Evolutionary conservation across 2,329 filamentous ascomycete genomes (phyloP), one percentile per base, ranked within the genome.

Genomic region (Clarireedia paspali): DNA sequence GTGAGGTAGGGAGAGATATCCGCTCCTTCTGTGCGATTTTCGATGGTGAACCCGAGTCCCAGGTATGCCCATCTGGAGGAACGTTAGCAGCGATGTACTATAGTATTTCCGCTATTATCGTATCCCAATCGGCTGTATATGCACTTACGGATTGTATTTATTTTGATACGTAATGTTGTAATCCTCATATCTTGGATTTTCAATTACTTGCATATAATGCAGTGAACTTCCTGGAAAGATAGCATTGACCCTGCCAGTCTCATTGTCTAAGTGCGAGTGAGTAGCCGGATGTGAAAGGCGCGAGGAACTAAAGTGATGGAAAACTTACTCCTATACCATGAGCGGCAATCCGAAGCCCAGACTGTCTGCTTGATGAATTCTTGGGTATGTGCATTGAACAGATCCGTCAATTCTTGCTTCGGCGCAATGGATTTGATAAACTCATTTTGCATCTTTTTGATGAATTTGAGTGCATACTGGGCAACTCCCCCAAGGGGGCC

Each of bases 361-460:
- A 75, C 73, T 1, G 75, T 79, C 24, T 75, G 74, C 46, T 77
- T 77, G 74, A 82, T 79, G 60, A 80, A 79, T 4, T 70, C 65
- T 5, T 71, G 68, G 26, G 76, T 73, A 67, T 76, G 79, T 64
- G 70, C 75, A 64, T 72, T 75, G 71, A 75, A 82, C 62, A 78
- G 74, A 42, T 75, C 74, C 6, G 77, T 75, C 4, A 77, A 76
- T 0, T 67, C 73, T 51, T 73, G 70, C 0, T 72, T 74, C 0
- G 78, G 77, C 1, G 62, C 68, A 10, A 81, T 67, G 6, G 75
- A 70, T 52, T 71, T 72, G 65, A 82, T 77, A 27, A 70, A 68
- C 61, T 82, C 74, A 1, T 68, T 74, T 63, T 80, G 78, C 63
- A 66, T 59, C 46, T 65, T 66, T 44, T 63, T 63, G 42, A 66